A percentile compares a stretch with the other conserved stretches of the same genome.
Evolutionary conservation across 306 rosid species (phyloP).

Genomic region (Carpinus viminea): DNA sequence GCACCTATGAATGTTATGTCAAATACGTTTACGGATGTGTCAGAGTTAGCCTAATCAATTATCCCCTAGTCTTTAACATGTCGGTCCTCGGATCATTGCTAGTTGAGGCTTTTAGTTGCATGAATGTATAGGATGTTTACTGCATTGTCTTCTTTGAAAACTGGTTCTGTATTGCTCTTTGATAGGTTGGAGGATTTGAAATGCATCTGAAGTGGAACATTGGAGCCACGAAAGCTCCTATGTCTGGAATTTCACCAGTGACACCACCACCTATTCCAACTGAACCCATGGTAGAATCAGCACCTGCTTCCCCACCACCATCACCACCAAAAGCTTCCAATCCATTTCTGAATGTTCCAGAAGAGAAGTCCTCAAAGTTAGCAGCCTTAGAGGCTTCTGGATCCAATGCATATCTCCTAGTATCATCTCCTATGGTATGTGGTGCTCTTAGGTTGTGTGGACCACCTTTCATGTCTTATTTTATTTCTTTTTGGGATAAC

Average conservation of each 20-base stretch:
- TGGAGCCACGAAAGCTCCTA: constrained; percentile 63
- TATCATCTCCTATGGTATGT: constrained; percentile 77
- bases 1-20: not conserved
- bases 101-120: not conserved
- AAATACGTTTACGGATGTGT: not conserved
- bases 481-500: not conserved
- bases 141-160: constrained; percentile 18
- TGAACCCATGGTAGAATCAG: constrained; percentile 74
- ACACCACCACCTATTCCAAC: constrained; percentile 81
- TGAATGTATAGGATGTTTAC: not conserved
- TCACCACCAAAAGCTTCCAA: constrained; percentile 58
- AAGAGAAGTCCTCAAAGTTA: constrained; percentile 60
- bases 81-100: not conserved
- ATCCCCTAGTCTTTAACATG: not conserved
- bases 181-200: constrained; percentile 92
- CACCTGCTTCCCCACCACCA: constrained; percentile 43
- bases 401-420: constrained; percentile 49
- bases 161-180: constrained; percentile 26
- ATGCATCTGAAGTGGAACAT: constrained; percentile 89
- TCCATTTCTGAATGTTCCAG: constrained; percentile 51
- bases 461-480: not conserved
- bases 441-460: constrained; percentile 3
- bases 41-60: not conserved
- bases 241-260: constrained; percentile 69
- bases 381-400: constrained; percentile 90